Evolutionary conservation across 192 early-diverging fungal genomes (phyloP).

Genomic region (Coemansia sp.): DNA sequence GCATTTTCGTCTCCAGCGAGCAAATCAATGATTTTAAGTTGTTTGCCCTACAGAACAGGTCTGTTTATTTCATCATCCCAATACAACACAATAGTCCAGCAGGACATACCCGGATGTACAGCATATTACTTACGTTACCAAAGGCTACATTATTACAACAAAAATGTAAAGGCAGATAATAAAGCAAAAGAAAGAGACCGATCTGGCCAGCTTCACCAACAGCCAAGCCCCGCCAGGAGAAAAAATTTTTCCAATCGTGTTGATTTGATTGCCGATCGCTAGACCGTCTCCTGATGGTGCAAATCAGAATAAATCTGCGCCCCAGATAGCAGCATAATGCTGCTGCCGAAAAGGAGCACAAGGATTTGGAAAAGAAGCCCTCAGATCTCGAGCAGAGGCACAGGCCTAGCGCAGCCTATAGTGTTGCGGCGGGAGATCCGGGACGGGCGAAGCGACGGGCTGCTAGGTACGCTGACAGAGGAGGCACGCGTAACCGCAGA

Average conservation of each 20-base stretch:
- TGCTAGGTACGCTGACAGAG: constrained; percentile 1
- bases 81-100: no score
- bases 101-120: no score
- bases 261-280: background rate
- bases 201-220: background rate
- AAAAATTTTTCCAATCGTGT: background rate
- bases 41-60: constrained; percentile 51
- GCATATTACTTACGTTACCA: constrained; percentile 18
- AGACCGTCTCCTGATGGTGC: no score
- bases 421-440: constrained; percentile 30
- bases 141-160: background rate
- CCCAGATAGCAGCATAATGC: background rate
- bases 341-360: background rate
- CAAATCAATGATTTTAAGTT: constrained; percentile 37
- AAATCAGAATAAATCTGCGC: background rate
- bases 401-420: constrained; percentile 8
- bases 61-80: constrained; percentile 46
- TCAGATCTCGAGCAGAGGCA: constrained; percentile 9
- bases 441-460: constrained; percentile 2
- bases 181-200: background rate
- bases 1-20: constrained; percentile 32
- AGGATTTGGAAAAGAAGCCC: background rate
- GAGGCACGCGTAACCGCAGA: background rate
- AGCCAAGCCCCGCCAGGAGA: no score
- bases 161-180: constrained; percentile 1